phyloP scores from a whole-genome alignment of 148 eudicot species.

The Persicaria tinctoria region DNA sequence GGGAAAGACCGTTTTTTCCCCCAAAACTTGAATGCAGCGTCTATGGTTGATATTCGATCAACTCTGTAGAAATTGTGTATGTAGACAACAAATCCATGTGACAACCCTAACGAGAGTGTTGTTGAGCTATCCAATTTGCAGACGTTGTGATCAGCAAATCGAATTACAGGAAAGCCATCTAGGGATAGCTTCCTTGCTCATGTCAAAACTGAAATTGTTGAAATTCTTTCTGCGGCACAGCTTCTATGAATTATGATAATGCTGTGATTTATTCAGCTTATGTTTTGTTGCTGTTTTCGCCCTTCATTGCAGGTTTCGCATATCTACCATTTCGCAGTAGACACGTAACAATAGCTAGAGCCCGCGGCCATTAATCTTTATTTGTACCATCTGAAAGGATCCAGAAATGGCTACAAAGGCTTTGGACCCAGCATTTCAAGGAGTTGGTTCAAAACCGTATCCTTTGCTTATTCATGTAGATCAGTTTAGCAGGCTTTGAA shows the following conservation, averaged over 20 bases:
- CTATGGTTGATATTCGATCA: too few species aligned
- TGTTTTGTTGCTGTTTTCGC: not conserved
- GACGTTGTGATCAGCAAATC: not conserved
- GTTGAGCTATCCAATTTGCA: too few species aligned
- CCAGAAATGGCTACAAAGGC: slow-evolving; percentile 62
- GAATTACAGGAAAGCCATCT: not conserved
- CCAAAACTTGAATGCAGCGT: too few species aligned
- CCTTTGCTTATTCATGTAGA: slow-evolving; percentile 26
- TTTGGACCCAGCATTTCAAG: slow-evolving; percentile 93
- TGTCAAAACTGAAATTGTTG: not conserved
- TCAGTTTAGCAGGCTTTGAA: too few species aligned
- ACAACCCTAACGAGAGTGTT: too few species aligned
- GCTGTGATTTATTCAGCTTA: too few species aligned
- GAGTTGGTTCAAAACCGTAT: slow-evolving; percentile 87
- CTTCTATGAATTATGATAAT: too few species aligned
- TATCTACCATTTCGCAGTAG: not conserved
- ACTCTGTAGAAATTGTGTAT: too few species aligned
- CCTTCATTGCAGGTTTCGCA: not conserved
- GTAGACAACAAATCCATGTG: too few species aligned
- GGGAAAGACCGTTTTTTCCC: too few species aligned
- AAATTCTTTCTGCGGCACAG: not conserved
- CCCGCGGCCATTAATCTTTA: not conserved
- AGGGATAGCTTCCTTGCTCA: not conserved
- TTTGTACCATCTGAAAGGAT: slow-evolving; percentile 3
- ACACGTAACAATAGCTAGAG: not conserved